Percentiles rank a stretch among this genome's conserved stretches.
Conservation (phyloP, 441 rosid genomes). For the Theobroma grandiflorum region DNA sequence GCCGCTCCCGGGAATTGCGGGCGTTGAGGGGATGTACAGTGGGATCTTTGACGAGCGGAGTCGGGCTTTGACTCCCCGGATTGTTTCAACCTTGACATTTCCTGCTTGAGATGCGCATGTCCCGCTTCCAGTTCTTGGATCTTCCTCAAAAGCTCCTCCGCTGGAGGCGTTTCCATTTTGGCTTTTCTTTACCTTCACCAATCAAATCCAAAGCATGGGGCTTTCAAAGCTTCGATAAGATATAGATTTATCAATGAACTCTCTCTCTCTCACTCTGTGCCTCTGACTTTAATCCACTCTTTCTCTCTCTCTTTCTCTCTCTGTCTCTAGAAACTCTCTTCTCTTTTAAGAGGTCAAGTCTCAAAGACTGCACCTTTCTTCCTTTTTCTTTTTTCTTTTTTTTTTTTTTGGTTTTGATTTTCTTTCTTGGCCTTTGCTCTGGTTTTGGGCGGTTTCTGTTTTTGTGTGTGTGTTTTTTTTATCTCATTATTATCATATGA, state of each 20-base stretch:
- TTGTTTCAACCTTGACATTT: constrained; percentile 77
- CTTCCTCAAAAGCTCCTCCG: constrained; percentile 83
- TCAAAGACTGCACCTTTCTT: constrained; percentile 10
- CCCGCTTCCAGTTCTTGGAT: constrained; percentile 91
- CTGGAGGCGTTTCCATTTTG: constrained; percentile 67
- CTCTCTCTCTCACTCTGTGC: background rate
- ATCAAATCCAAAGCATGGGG: background rate
- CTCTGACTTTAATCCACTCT: background rate
- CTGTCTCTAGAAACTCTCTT: background rate
- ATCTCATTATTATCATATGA: constrained; percentile 35
- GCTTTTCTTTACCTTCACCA: background rate
- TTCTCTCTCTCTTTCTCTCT: constrained; percentile 6
- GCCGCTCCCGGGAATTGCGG: constrained; percentile 36
- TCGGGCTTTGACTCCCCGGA: constrained; percentile 42
- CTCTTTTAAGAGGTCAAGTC: constrained; percentile 34
- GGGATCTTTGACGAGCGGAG: constrained; percentile 64
- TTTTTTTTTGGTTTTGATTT: background rate
- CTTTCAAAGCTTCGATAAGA: background rate
- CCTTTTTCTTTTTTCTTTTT: constrained; percentile 25
- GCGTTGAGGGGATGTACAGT: constrained; percentile 85
- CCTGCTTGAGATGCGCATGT: constrained; percentile 77
- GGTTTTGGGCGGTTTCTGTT: constrained; percentile 19
- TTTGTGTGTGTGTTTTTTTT: background rate
- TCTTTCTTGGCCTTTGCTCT: background rate
- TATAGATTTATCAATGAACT: background rate